Evolutionary conservation across 225 moss, liverwort and hornwort genomes (phyloP).

Genomic region (Polytrichum commune): DNA sequence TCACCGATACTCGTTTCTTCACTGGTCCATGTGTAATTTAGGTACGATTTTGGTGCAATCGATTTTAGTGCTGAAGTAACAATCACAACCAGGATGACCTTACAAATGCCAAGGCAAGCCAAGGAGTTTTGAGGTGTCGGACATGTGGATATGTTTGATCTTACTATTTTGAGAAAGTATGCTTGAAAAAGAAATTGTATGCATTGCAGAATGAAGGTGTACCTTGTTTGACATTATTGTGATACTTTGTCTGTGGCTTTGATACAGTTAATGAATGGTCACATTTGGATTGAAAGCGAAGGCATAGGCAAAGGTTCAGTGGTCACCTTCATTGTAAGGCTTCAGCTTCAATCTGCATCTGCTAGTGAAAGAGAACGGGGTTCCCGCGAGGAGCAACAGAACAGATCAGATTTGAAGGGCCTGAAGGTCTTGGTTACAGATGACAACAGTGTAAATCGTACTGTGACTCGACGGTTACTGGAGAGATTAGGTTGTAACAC

Average conservation of each 20-base stretch:
- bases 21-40: too few species aligned
- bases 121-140: too few species aligned
- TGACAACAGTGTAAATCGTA: constrained; percentile 71
- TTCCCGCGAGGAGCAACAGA: constrained; percentile 38
- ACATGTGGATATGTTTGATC: too few species aligned
- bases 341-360: constrained; percentile 48
- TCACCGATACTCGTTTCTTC: not conserved
- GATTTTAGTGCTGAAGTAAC: too few species aligned
- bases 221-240: too few species aligned
- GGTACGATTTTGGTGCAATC: too few species aligned
- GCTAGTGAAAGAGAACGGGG: constrained; percentile 37
- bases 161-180: too few species aligned
- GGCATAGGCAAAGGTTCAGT: constrained; percentile 44
- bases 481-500: constrained; percentile 50
- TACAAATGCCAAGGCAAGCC: too few species aligned
- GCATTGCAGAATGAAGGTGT: too few species aligned
- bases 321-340: constrained; percentile 54
- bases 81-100: too few species aligned
- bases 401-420: constrained; percentile 46
- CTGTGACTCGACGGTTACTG: constrained; percentile 54
- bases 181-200: too few species aligned
- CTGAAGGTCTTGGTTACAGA: constrained; percentile 63
- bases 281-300: constrained; percentile 70
- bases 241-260: not conserved
- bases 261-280: constrained; percentile 61